Evolutionary conservation across 1,284 basidiomycete species (phyloP), one percentile per base, ranked within the genome.

Genomic region (Sanghuangporus weigelae): DNA sequence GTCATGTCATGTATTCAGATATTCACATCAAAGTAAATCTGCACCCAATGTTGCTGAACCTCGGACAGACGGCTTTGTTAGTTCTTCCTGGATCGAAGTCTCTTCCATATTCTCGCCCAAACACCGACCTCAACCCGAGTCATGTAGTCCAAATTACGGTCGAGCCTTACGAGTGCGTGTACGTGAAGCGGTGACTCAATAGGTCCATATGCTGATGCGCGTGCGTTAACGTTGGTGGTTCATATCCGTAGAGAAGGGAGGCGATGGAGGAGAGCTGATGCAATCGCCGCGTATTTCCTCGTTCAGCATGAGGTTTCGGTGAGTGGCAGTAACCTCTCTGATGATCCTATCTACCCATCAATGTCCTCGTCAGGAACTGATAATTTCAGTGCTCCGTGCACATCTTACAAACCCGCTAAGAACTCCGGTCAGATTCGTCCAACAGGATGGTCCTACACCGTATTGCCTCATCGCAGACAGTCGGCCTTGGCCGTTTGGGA

Each of bases 261-360:
- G 31, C 31, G 42, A 57, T 38, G 3, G 36, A 36, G 23, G 26
- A 14, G 10, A 12, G 38, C 57, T 14, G 57, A 65, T 10, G 42
- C 57, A 21, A 42, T 63, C 16, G 60, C 64, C n/a, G 26, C 48
- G 12, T 65, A 55, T 40, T 65, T 62, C 46, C 55, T 59, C 3
- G 56, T 65, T 3, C 64, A 65, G 49, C 64, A 59, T 23, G 56
- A 65, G 38, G 39, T 65, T 14, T 65, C 64, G 3, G 64, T 65
- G 21, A 50, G 59, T 64, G 19, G 0, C 42, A 21, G 26, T 11
- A 54, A 36, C 16, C 14, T 38, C 19, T 54, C 26, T 11, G 1
- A 14, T 2, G 16, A 7, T 35, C n/a, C 14, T 6, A 7, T 6
- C 3, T 21, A 2, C 53, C 35, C 12, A 40, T 61, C 26, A 8